These are phyloP conservation scores for Zasmidium cellare DNA, from an alignment of 2,329 filamentous ascomycete genomes.

Conservation along the genomic window DNA sequence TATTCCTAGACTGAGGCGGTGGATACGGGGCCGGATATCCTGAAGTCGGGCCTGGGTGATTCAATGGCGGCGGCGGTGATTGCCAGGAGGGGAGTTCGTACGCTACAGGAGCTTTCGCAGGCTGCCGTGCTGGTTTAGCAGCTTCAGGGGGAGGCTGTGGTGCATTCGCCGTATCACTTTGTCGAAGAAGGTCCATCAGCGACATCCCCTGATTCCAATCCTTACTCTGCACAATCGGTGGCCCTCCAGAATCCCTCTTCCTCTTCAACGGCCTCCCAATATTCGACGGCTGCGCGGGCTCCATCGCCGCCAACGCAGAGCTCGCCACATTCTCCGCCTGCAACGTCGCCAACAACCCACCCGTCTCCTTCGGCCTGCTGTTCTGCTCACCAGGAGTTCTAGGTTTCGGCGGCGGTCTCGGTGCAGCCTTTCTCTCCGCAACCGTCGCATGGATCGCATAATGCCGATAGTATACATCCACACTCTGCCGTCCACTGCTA, in stretches of 20 bases:
- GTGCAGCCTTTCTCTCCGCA: constrained; percentile 44
- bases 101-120: constrained; percentile 18
- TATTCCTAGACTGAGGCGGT: constrained; percentile 19
- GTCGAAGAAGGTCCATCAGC: constrained; percentile 29
- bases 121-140: constrained; percentile 3
- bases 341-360: constrained; percentile 20
- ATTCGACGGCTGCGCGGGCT: constrained; percentile 10
- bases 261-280: constrained; percentile 25
- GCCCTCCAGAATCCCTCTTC: constrained; percentile 21
- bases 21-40: constrained; percentile 17
- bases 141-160: constrained; percentile 5
- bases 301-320: constrained; percentile 11
- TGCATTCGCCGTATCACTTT: constrained; percentile 23
- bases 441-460: constrained; percentile 48
- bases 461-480: constrained; percentile 50
- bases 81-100: constrained; percentile 32
- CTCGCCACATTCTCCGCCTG: constrained; percentile 15
- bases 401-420: constrained; percentile 26
- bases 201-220: constrained; percentile 19
- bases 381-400: neutral
- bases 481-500: constrained; percentile 41
- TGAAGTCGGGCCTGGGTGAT: neutral
- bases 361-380: constrained; percentile 7
- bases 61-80: constrained; percentile 19
- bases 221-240: constrained; percentile 4